These are phyloP conservation scores for Dendrobium huoshanense DNA, from an alignment of 106 monocot species.

Conservation along the genomic window DNA sequence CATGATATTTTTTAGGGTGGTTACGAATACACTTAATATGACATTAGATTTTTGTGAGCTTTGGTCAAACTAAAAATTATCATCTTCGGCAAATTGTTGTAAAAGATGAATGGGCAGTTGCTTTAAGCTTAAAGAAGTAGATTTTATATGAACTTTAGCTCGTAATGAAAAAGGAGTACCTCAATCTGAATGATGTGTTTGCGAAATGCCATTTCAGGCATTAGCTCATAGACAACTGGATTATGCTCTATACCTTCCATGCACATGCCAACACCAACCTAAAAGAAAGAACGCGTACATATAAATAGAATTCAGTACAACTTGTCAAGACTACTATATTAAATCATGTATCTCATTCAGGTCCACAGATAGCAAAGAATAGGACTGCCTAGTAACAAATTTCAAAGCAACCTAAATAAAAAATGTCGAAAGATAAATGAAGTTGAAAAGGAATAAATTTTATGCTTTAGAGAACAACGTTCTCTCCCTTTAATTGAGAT, in stretches of 20 bases:
- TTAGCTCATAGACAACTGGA: constrained; percentile 91
- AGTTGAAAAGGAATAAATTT: neutral
- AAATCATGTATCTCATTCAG: neutral
- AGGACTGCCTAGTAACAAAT: neutral
- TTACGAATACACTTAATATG: too few relatives aligned
- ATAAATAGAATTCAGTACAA: neutral
- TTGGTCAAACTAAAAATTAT: too few relatives aligned
- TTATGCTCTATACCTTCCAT: constrained; percentile 99
- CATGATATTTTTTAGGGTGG: too few relatives aligned
- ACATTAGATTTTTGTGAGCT: too few relatives aligned
- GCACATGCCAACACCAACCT: constrained; percentile 99
- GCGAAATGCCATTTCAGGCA: constrained; percentile 99
- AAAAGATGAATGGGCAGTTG: too few relatives aligned
- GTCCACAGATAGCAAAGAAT: neutral
- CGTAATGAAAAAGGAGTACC: constrained; percentile 28
- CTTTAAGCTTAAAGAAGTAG: too few relatives aligned
- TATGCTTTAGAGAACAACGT: neutral
- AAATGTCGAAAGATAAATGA: neutral
- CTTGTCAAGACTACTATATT: neutral
- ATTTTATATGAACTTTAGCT: neutral
- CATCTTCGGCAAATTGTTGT: too few relatives aligned
- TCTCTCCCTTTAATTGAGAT: neutral
- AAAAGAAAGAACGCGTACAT: constrained; percentile 1
- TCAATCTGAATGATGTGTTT: constrained; percentile 46
- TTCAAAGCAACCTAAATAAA: neutral